Evolutionary conservation across 23 red algal genomes (phyloP), one percentile per base, ranked within the genome.

Genomic region (Gracilariopsis chorda): DNA sequence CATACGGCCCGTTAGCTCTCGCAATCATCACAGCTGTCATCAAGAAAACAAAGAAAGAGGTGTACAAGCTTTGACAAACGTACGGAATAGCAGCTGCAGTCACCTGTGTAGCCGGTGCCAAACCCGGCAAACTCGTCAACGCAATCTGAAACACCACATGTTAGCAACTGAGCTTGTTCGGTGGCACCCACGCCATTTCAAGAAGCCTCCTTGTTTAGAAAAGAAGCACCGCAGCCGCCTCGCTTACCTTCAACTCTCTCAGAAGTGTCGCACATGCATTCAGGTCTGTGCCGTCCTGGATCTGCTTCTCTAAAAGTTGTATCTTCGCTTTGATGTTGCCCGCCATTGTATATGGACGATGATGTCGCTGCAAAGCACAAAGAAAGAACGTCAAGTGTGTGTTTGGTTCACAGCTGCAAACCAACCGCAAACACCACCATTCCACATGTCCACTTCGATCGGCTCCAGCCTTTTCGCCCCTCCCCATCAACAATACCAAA

Each of bases 61-160:
- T 17, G 13, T 24, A 13, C 37, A 55, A 55, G 48, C 43, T 29
- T 78, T 14, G 28, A 10, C 23, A 21, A 51, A 80, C 76, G 51
- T 59, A 80, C 48, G 76, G 52, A 80, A 80, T 53, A 27, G 52
- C 48, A 13, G 53, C 63, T 20, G 74, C 56, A 17, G 84, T 70
- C 20, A 87, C 59, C 16, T 53, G 78, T 29, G 72, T 63, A 29
- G 28, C 84, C 1, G 88, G 80, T 45, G 80, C 55, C 27, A 96
- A 43, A 41, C 87, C 83, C 23, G 94, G 84, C 3, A 96, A 49
- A 14, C 65, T 76, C 37, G 94, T 96, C 36, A 96, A 51, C 17
- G 83, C 88, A 74, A 95, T 90, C 93, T 95, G 47, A 28, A n/a
- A n/a, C n/a, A n/a, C n/a, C n/a, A n/a, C n/a, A n/a, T n/a, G n/a